Evolutionary conservation across 116 monocot species (phyloP).

Genomic region (Cymodocea nodosa): DNA sequence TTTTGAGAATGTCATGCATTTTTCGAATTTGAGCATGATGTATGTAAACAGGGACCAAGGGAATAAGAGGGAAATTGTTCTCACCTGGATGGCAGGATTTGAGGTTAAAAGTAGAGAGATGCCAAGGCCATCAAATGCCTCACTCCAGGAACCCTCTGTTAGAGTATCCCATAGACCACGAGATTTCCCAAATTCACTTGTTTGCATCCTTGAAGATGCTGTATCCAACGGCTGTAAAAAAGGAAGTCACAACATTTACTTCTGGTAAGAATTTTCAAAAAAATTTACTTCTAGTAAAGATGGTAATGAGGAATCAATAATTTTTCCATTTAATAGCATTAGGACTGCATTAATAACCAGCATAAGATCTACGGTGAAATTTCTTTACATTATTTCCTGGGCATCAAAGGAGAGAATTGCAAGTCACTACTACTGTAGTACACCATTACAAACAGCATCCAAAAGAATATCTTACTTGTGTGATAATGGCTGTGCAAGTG

Average conservation of each 20-base stretch:
- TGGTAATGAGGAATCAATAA: neutral
- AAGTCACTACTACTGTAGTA: neutral
- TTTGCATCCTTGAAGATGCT: constrained; percentile 96
- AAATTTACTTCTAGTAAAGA: neutral
- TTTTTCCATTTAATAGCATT: too few species aligned
- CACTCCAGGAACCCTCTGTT: constrained; percentile 53
- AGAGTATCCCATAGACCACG: constrained; percentile 78
- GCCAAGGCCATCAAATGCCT: constrained; percentile 85
- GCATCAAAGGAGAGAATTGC: neutral
- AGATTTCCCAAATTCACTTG: constrained; percentile 90
- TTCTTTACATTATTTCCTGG: neutral
- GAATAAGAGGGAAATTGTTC: neutral
- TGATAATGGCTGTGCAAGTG: constrained; percentile 77
- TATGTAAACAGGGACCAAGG: too few species aligned
- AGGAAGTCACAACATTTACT: constrained; percentile 5
- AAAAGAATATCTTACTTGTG: constrained; percentile 40
- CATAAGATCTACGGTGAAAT: neutral
- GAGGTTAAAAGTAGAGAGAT: constrained; percentile 83
- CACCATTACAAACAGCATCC: neutral
- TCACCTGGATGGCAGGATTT: constrained; percentile 96
- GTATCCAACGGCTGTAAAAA: constrained; percentile 81
- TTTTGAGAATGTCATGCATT: neutral
- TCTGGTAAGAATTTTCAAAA: neutral
- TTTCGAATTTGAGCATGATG: too few species aligned
- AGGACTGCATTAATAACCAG: neutral